Base-by-base conservation (phyloP, 1,284 basidiomycete species). In the Heliocybe sulcata region DNA sequence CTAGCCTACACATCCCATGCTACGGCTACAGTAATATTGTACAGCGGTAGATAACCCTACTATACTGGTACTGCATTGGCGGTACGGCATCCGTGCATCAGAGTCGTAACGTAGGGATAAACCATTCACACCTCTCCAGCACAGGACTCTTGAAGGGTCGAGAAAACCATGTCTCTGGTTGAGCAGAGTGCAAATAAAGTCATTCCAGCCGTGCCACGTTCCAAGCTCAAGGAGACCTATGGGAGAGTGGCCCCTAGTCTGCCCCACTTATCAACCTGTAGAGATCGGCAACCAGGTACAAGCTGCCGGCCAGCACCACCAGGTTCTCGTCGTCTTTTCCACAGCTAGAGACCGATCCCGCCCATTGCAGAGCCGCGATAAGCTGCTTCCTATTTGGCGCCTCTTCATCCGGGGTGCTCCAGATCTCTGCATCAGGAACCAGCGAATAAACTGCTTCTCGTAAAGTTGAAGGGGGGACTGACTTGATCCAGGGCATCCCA, bases 401-500 rank as follows among this genome's bases (percentile, higher is more conserved):
- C 53, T 74, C 63, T 31, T 64, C 62, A 50, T 65, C 60, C 27
- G 66, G 61, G 2, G 70, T 63, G 49, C 42, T 54, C 79, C 77
- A 83, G 2, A 81, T 57, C 14, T 77, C 70, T 29, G 70, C 72
- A 20, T 68, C 67, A 8, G 76, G 72, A 3, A 74, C 65, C 6
- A 82, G 67, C 20, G 60, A 61, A 51, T 58, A 60, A 45, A 82
- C 77, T 0, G 72, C 75, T 25, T 70, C 66, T 14, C 63, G 68
- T 35, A 92, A 63, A 42, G 78, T 77, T 1, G 65, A 66, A 1
- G 79, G 74, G 2, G 80, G 66, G 0, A 86, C 83, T 2, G 83
- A 72, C 42, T 74, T 77, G 27, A 97, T 85, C 94, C 94, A 98
- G 0, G 94, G 91, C 94, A 98, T 97, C 3, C 85, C 89, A 12